Percentiles rank a stretch among this genome's conserved stretches.
Evolutionary conservation across 768 basidiomycete species (phyloP).

Genomic region (Melanogaster broomeanus): DNA sequence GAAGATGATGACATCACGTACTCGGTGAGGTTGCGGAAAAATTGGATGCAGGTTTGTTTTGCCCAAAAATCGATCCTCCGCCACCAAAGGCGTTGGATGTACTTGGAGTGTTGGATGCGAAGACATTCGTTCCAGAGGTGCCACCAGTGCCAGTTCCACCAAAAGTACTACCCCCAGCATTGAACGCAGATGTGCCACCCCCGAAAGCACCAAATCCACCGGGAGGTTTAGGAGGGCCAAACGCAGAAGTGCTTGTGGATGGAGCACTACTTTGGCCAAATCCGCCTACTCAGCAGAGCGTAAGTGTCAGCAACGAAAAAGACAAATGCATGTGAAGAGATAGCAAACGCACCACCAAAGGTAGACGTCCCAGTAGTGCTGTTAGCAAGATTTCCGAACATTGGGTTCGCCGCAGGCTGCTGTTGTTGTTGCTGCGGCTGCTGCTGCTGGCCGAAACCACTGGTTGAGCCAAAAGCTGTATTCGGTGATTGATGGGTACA

Average conservation of each 20-base stretch:
- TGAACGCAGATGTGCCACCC: constrained; percentile 56
- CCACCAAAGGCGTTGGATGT: constrained; percentile 44
- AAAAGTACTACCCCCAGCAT: constrained; percentile 44
- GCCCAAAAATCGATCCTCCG: constrained; percentile 60
- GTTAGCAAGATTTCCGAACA: constrained; percentile 68
- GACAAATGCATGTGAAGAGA: not conserved
- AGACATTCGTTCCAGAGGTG: constrained; percentile 33
- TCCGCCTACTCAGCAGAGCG: constrained; percentile 29
- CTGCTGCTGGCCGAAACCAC: constrained; percentile 66
- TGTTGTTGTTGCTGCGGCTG: constrained; percentile 58
- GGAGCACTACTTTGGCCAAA: constrained; percentile 43
- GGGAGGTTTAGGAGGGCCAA: constrained; percentile 69
- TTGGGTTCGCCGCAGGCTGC: constrained; percentile 72
- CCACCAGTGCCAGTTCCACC: constrained; percentile 33
- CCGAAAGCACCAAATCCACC: constrained; percentile 79
- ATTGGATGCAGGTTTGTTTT: constrained; percentile 45
- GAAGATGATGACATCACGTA: constrained; percentile 10
- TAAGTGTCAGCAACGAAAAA: constrained; percentile 4
- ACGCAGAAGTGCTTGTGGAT: constrained; percentile 45
- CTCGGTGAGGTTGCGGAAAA: constrained; percentile 43
- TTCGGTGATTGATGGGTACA: constrained; percentile 22
- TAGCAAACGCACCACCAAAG: constrained; percentile 39
- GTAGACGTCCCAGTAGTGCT: constrained; percentile 33
- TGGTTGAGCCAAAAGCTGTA: constrained; percentile 55
- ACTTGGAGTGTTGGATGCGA: constrained; percentile 34